Base-by-base conservation (phyloP, 1,284 basidiomycete genomes). In the Spongispora temasekensis region DNA sequence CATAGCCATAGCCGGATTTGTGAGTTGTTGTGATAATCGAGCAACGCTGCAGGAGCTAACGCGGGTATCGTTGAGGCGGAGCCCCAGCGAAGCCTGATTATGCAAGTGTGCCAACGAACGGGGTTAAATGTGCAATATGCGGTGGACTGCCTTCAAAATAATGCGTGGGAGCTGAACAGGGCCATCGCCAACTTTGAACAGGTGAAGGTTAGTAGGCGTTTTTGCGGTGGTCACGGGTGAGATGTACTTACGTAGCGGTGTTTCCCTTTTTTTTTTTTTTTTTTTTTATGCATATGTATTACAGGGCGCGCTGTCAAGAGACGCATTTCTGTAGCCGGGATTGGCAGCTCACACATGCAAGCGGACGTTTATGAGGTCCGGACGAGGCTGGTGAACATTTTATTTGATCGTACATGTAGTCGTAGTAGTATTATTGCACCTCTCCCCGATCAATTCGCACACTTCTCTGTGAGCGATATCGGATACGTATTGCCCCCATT, bases 141-240 rank as follows among this genome's bases (percentile, higher is more conserved):
- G 1, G 79, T 88, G n/a, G 89, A 96, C 63, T 96, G 94, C 71
- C 76, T 97, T 60, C 80, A 84, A 65, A 86, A 85, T 59, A 95
- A 95, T 69, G 86, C 78, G 15, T 97, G 94, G 94, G 85, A 94
- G 71, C 65, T 91, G 44, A 86, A 87, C 44, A 80, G 82, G 61
- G 94, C 94, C 0, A 71, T 93, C 40, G 81, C 81, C 56, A 95
- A 95, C 71, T 97, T 94, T 73, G 85, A 93, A 68, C 83, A 90
- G 69, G 90, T 93, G 68, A 90, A 90, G 84, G 89, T 90, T 66
- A 62, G 82, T 72, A 56, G 60, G 63, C n/a, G 15, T 48, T 8
- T 7, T 51, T 40, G 53, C 58, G 52, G 54, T 59, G 57, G 35
- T 60, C 30, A 25, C 56, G 62, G 62, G 54, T 56, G 64, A 53